A percentile compares a stretch with the other conserved stretches of the same genome.
Conservation (phyloP, 768 basidiomycete species). For the Rhodocollybia butyracea region DNA sequence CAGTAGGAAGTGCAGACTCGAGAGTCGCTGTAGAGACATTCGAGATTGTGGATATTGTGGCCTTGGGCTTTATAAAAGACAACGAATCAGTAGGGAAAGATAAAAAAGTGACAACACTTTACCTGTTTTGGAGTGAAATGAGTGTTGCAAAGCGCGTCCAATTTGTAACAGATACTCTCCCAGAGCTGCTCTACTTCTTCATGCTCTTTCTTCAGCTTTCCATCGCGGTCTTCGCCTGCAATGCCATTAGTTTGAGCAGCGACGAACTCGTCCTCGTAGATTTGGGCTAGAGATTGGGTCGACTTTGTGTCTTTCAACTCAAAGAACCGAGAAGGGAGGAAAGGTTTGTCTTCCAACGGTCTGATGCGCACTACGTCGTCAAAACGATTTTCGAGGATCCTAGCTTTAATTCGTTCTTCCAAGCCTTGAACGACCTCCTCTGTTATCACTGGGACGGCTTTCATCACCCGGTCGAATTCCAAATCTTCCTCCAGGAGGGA, state of each 20-base stretch:
- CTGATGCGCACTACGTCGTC: constrained; percentile 91
- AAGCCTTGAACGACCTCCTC: constrained; percentile 79
- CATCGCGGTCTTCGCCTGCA: constrained; percentile 75
- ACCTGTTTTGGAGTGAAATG: constrained; percentile 96
- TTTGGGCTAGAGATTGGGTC: constrained; percentile 85
- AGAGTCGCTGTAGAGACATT: constrained; percentile 79
- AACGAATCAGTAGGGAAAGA: neutral
- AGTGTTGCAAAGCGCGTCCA: constrained; percentile 92
- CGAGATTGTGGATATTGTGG: constrained; percentile 76
- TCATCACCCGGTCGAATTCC: constrained; percentile 89
- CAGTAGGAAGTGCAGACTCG: constrained; percentile 89
- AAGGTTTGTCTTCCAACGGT: constrained; percentile 77
- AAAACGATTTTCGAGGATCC: constrained; percentile 82
- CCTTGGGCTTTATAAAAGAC: constrained; percentile 66
- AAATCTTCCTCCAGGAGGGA: constrained; percentile 91
- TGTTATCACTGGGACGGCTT: constrained; percentile 84
- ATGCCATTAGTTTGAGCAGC: constrained; percentile 57
- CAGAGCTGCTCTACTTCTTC: constrained; percentile 80
- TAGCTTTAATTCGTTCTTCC: constrained; percentile 87
- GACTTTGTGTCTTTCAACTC: constrained; percentile 91
- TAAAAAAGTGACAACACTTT: constrained; percentile 21
- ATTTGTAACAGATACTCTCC: constrained; percentile 81
- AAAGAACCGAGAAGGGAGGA: constrained; percentile 85
- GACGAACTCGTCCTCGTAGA: constrained; percentile 92
- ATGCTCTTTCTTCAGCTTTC: constrained; percentile 85